Conservation (phyloP, 192 early-diverging fungal genomes). For the Podila horticola region DNA sequence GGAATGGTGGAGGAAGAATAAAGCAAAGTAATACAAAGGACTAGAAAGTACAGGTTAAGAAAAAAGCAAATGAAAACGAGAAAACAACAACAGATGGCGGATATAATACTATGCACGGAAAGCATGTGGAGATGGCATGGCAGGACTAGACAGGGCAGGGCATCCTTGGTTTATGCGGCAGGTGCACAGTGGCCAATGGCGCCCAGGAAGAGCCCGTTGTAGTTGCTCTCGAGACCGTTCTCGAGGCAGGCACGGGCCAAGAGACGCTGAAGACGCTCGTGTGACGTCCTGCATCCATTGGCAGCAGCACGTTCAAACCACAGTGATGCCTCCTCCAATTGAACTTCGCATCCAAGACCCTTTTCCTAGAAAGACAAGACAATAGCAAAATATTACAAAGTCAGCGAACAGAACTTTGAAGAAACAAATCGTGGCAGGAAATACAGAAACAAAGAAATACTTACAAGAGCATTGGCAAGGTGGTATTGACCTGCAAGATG, state of each 20-base stretch:
- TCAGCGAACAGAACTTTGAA: not conserved
- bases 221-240: conserved; percentile 38
- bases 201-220: conserved; percentile 42
- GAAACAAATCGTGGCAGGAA: not conserved
- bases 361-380: conserved; percentile 3
- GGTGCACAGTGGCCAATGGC: conserved; percentile 57
- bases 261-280: conserved; percentile 60
- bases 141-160: not conserved
- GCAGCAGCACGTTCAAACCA: conserved; percentile 57
- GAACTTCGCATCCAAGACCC: conserved; percentile 53
- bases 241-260: conserved; percentile 61
- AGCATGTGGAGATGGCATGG: no score
- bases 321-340: conserved; percentile 48
- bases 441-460: conserved; percentile 7
- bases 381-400: not conserved
- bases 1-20: not conserved
- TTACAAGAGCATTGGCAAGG: conserved; percentile 56
- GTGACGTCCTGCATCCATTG: conserved; percentile 61
- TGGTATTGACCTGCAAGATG: conserved; percentile 66
- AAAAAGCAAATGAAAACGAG: conserved; percentile 6
- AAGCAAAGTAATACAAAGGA: not conserved
- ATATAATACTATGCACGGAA: not conserved
- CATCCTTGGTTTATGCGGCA: conserved; percentile 51
- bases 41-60: not conserved
- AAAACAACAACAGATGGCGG: not conserved